Base-by-base conservation (phyloP, 2,329 filamentous ascomycete species). In the Cordyceps pruinosa region DNA sequence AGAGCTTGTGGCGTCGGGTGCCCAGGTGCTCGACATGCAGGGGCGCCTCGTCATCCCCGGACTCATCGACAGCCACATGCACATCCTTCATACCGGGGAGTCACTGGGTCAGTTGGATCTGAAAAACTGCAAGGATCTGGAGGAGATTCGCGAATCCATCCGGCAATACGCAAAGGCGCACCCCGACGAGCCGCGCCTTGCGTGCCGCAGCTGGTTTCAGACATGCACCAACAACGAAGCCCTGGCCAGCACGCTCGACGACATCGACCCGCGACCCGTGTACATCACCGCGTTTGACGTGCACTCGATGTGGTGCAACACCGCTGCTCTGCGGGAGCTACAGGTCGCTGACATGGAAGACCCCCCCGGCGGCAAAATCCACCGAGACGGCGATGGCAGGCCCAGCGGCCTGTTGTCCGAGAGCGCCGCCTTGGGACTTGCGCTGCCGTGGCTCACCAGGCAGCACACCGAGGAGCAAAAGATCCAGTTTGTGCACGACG, bases 281-380 rank as follows among this genome's bases (percentile, higher is more conserved):
- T 76, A 73, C 59, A 73, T 78, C 55, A 73, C 76, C 54, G 68
- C 71, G 0, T 74, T 72, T 47, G 73, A 75, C 49, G 61, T 77
- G 19, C 75, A 77, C 60, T 76, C 72, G 0, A 68, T 68, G 8
- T 77, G 75, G 75, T 77, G 74, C 61, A 77, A 74, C 59, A 71
- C 66, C n/a, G 67, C 74, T 3, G 75, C 74, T 0, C 61, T 78
- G 26, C 56, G 66, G 41, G 73, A 75, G 60, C 69, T 77, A 61
- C 69, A 66, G 2, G 62, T 74, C 13, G 66, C 71, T 17, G 65
- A 69, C 2, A 69, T 72, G 67, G 59, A 69, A n/a, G 68, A 72
- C 30, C 74, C 73, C 0, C 68, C 69, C 0, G 74, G 75, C 6
- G 75, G 75, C 0, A 71, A 65, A 1, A 76, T 77, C 34, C 68